Evolutionary conservation across 2,329 filamentous ascomycete genomes (phyloP).

Genomic region (Pseudohalonectria lignicola): DNA sequence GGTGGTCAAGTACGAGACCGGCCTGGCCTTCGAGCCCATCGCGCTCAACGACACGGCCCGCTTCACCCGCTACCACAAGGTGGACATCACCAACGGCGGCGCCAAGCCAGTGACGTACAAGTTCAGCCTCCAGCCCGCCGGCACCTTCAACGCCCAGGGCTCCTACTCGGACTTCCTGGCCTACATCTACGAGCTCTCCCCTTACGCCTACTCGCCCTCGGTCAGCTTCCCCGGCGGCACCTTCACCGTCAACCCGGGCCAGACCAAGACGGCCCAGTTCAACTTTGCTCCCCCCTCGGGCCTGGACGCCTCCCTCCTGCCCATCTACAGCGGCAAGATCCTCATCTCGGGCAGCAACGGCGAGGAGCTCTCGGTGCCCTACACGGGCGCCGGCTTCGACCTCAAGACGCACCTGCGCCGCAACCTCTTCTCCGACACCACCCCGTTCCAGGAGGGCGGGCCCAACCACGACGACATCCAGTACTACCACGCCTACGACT

Average conservation of each 20-base stretch:
- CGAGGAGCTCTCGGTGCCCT: slow-evolving; percentile 20
- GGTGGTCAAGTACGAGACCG: slow-evolving; percentile 22
- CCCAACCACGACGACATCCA: slow-evolving; percentile 2
- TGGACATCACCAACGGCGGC: slow-evolving; percentile 23
- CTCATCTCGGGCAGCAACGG: slow-evolving; percentile 18
- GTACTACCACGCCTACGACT: slow-evolving; percentile 4
- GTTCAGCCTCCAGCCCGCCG: slow-evolving; percentile 15
- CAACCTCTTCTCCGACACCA: not conserved
- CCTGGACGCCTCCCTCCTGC: slow-evolving; percentile 13
- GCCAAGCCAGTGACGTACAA: slow-evolving; percentile 21
- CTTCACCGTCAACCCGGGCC: slow-evolving; percentile 13
- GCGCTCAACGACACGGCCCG: slow-evolving; percentile 30
- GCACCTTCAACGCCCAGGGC: slow-evolving; percentile 20
- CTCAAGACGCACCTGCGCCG: slow-evolving; percentile 3
- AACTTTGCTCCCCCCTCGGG: slow-evolving; percentile 13
- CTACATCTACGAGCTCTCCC: slow-evolving; percentile 2
- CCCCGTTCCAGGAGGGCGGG: slow-evolving; percentile 4
- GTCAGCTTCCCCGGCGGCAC: slow-evolving; percentile 4
- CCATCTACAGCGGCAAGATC: slow-evolving; percentile 22
- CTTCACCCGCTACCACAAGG: slow-evolving; percentile 15
- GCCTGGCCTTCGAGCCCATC: slow-evolving; percentile 23
- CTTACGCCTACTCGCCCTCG: not conserved
- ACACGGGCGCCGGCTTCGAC: slow-evolving; percentile 8
- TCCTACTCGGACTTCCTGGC: slow-evolving; percentile 4
- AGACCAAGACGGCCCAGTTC: slow-evolving; percentile 13